phyloP scores from a whole-genome alignment of 225 moss, liverwort and hornwort genomes.

The Physcomitrellopsis africana region DNA sequence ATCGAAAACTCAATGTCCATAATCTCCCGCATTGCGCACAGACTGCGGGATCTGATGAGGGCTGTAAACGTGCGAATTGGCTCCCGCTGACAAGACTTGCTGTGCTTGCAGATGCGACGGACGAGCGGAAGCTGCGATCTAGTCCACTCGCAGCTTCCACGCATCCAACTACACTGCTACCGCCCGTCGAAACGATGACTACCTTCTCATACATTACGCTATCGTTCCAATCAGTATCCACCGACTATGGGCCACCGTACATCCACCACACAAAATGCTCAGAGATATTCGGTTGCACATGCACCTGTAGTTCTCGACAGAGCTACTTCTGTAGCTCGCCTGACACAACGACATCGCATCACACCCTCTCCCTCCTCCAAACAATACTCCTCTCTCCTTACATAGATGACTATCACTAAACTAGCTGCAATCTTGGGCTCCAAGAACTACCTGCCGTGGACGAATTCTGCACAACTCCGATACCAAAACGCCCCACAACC shows the following conservation, averaged over 20 bases:
- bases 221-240: background rate
- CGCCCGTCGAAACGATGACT: background rate
- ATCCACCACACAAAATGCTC: no score
- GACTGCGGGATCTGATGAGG: background rate
- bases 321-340: no score
- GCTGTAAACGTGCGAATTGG: background rate
- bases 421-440: background rate
- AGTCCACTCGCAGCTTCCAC: background rate
- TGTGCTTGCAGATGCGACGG: background rate
- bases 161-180: background rate
- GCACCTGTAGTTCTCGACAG: no score
- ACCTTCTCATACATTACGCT: background rate
- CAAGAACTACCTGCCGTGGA: background rate
- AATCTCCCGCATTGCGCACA: no score
- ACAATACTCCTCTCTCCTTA: no score
- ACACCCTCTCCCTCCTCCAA: background rate
- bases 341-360: no score
- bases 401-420: background rate
- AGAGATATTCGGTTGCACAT: no score
- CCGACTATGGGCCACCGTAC: no score
- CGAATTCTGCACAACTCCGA: background rate
- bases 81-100: background rate
- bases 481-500: no score
- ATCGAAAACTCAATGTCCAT: no score
- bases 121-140: background rate